Evolutionary conservation across 2,329 filamentous ascomycete genomes (phyloP), one percentile per base, ranked within the genome.

Genomic region (Dendrostoma leiphaemia): DNA sequence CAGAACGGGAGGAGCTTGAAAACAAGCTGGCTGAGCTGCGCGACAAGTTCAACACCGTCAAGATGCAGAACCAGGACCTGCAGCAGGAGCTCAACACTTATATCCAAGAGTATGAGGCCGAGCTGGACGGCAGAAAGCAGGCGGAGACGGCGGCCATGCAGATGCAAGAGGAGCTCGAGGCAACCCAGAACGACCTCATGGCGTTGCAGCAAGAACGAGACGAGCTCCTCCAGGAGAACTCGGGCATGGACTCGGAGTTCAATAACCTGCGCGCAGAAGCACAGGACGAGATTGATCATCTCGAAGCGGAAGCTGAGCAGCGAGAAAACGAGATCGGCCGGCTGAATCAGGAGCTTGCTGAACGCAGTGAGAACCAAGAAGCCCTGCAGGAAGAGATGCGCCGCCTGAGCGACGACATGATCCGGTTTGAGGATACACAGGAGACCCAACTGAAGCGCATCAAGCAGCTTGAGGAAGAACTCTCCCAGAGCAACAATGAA

Each of bases 361-460:
- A 90, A 59, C 84, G 88, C 49, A 85, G 85, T 12, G 92, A 97
- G 65, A 95, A 94, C 67, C 93, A 97, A 69, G 85, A 88, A 60
- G 89, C 90, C n/a, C 74, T 99, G 50, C 93, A 97, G 66, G 85
- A 88, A 56, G 94, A 97, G 76, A 94, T 99, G 86, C 89, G 92
- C 59, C 88, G 87, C 62, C 88, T 97, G 71, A 95, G 89, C 64
- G 91, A 96, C 62, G 88, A 88, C 21, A 80, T 97, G 6, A 81
- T 97, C 29, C 81, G 90, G 41, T 80, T 99, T 0, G 94, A 97
- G 68, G 92, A 97, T 67, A 91, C 96, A 62, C 89, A 93, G 51
- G 85, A 90, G 60, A 84, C 82, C 63, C 94, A 92, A 69, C 71
- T 88, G 44, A 84, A 85, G 53, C 85, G 88, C 57, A 94, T 97